Conservation (phyloP, 2,329 filamentous ascomycete species). For the Colletotrichum sp. region DNA sequence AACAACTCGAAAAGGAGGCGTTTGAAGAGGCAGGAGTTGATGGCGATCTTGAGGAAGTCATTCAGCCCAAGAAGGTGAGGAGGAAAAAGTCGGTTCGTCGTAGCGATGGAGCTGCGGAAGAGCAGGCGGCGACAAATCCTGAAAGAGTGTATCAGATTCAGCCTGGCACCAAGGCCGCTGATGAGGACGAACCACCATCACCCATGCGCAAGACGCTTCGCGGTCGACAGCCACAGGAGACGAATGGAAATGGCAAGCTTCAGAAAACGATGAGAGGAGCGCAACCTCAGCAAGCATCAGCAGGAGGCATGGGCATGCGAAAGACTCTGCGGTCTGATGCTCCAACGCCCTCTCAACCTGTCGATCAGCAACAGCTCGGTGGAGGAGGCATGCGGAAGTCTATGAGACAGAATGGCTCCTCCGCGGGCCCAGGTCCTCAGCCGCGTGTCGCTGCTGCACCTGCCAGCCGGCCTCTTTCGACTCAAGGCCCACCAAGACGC, state of each 20-base stretch:
- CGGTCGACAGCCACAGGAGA: slow-evolving; percentile 1
- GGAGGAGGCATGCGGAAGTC: slow-evolving; percentile 34
- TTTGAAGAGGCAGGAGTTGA: slow-evolving; percentile 58
- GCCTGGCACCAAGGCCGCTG: slow-evolving; percentile 30
- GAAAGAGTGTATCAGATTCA: slow-evolving; percentile 46
- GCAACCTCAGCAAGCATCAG: slow-evolving; percentile 20
- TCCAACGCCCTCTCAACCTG: neutral
- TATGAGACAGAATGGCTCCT: slow-evolving; percentile 21
- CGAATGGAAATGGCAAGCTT: slow-evolving; percentile 34
- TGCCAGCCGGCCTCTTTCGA: neutral
- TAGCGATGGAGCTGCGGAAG: slow-evolving; percentile 22
- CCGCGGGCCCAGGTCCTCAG: neutral
- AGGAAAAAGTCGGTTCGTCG: slow-evolving; percentile 36
- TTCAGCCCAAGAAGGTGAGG: slow-evolving; percentile 31
- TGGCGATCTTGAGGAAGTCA: slow-evolving; percentile 44
- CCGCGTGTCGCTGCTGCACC: neutral
- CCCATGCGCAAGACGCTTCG: slow-evolving; percentile 1
- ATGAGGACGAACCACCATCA: neutral
- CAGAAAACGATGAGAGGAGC: slow-evolving; percentile 53
- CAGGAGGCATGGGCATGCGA: slow-evolving; percentile 26
- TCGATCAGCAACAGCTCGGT: neutral
- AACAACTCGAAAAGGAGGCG: slow-evolving; percentile 64
- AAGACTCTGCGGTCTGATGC: slow-evolving; percentile 25
- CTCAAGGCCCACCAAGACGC: neutral
- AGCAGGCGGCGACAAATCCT: slow-evolving; percentile 11